Evolutionary conservation across 306 rosid genomes (phyloP).

Genomic region (Lupinus albus): DNA sequence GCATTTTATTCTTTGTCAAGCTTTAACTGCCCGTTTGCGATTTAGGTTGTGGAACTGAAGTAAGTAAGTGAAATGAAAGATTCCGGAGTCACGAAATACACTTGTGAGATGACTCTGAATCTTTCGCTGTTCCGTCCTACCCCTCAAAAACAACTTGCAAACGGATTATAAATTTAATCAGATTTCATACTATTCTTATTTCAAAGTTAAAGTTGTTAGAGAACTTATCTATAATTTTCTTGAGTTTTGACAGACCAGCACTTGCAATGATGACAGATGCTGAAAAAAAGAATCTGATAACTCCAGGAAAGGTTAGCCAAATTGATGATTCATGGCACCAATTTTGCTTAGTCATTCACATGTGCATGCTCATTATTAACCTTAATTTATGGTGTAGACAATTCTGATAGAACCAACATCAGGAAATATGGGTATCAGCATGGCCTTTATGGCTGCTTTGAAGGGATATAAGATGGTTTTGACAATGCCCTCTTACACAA

Average conservation of each 20-base stretch:
- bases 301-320: constrained; percentile 53
- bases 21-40: too few relatives aligned
- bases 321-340: constrained; percentile 1
- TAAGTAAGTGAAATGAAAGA: too few relatives aligned
- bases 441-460: constrained; percentile 76
- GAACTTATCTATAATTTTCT: constrained; percentile 11
- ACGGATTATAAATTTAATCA: not conserved
- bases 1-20: not conserved
- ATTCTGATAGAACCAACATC: constrained; percentile 84
- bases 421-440: constrained; percentile 84
- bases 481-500: constrained; percentile 68
- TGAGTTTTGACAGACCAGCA: constrained; percentile 44
- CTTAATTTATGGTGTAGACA: constrained; percentile 54
- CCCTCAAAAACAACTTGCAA: too few relatives aligned
- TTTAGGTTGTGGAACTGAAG: too few relatives aligned
- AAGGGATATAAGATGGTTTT: constrained; percentile 83
- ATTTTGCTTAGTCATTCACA: constrained; percentile 14
- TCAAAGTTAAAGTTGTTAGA: constrained; percentile 21
- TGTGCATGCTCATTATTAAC: not conserved
- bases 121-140: too few relatives aligned
- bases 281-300: constrained; percentile 50
- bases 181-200: not conserved
- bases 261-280: constrained; percentile 52
- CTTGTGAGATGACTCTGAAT: too few relatives aligned
- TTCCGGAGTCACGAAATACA: too few relatives aligned